These are phyloP conservation scores for Pleoardoris graminearum DNA, from an alignment of 2,329 filamentous ascomycete genomes.

Conservation along the genomic window DNA sequence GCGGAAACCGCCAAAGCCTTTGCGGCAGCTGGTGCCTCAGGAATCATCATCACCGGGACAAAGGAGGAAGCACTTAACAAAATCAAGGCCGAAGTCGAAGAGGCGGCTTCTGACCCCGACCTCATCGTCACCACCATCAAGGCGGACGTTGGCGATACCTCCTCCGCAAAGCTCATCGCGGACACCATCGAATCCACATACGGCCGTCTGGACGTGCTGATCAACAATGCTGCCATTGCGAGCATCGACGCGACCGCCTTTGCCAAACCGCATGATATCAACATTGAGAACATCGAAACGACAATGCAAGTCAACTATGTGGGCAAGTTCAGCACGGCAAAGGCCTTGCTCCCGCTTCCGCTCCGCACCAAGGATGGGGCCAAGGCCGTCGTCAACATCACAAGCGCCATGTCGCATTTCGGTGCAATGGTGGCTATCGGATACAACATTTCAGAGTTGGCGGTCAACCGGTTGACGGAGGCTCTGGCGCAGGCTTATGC, in stretches of 20 bases:
- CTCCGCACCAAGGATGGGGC: background rate
- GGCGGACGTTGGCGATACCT: background rate
- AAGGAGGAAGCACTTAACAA: background rate
- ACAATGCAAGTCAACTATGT: background rate
- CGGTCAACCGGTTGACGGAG: background rate
- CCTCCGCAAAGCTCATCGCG: background rate
- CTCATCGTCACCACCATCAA: background rate
- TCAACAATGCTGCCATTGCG: background rate
- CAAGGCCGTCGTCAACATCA: background rate
- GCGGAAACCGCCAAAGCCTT: slow-evolving; percentile 13
- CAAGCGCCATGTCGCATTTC: background rate
- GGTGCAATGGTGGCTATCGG: background rate
- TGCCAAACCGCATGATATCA: background rate
- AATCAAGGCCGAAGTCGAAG: background rate
- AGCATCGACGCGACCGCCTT: background rate
- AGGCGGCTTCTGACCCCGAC: background rate
- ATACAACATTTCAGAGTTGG: background rate
- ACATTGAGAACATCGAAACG: background rate
- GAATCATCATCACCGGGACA: slow-evolving; percentile 13
- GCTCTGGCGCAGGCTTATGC: background rate
- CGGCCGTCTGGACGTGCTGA: background rate
- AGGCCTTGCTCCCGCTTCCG: background rate
- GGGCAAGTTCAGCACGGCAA: background rate
- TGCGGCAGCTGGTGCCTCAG: slow-evolving; percentile 17
- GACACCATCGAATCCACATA: background rate